Evolutionary conservation across 371 early-diverging fungal genomes (phyloP).

Genomic region (Mucor irregularis): DNA sequence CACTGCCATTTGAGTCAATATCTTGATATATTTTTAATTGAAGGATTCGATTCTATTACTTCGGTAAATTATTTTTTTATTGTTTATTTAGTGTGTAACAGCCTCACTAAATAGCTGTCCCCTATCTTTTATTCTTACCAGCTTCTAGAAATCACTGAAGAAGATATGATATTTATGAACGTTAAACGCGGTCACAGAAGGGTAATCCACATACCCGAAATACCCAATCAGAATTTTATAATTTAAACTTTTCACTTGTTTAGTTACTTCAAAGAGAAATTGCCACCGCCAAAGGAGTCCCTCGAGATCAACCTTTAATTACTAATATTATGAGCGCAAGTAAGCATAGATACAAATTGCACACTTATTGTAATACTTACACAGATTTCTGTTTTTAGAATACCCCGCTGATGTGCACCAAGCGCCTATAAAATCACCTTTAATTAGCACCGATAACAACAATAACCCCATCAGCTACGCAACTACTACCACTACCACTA

Average conservation of each 20-base stretch:
- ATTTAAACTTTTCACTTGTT: not conserved
- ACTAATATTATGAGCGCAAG: conserved; percentile 23
- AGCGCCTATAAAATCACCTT: conserved; percentile 3
- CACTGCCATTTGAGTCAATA: conserved; percentile 33
- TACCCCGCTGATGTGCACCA: not conserved
- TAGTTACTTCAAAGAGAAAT: conserved; percentile 52
- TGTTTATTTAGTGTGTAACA: not conserved
- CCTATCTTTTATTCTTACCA: conserved; percentile 12
- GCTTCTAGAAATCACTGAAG: conserved; percentile 44
- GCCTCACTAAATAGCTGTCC: not conserved
- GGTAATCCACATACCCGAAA: conserved; percentile 12
- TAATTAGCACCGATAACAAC: not conserved
- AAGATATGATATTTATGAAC: conserved; percentile 42
- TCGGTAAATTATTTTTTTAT: conserved; percentile 22
- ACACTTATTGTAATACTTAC: not conserved
- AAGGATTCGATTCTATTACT: conserved; percentile 42
- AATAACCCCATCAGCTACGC: not conserved
- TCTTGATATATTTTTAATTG: conserved; percentile 28
- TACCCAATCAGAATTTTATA: no score
- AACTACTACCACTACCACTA: not conserved
- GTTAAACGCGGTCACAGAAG: conserved; percentile 50
- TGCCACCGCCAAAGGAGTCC: conserved; percentile 38
- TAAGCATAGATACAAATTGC: conserved; percentile 7
- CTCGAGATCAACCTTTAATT: conserved; percentile 25
- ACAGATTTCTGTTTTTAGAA: not conserved